A percentile compares a stretch with the other conserved stretches of the same genome.
Conservation (phyloP, 192 early-diverging fungal species). For the Chytriomyces confervae region DNA sequence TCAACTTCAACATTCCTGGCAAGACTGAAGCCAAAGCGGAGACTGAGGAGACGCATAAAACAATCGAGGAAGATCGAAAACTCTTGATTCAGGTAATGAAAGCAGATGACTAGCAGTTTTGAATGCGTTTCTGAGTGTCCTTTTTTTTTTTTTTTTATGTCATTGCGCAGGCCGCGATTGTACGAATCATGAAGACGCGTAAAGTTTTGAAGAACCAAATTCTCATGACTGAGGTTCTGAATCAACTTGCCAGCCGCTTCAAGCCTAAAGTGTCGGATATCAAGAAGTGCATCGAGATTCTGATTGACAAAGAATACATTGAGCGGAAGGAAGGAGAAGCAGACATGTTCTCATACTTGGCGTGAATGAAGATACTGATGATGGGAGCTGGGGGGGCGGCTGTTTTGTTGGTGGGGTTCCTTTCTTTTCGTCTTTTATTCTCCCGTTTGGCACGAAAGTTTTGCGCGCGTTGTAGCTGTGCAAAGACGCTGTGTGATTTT, state of each 20-base stretch:
- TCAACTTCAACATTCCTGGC: slow-evolving; percentile 85
- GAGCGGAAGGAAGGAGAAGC: slow-evolving; percentile 83
- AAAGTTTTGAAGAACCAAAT: slow-evolving; percentile 84
- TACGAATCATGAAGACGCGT: slow-evolving; percentile 99
- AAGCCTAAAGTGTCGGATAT: slow-evolving; percentile 88
- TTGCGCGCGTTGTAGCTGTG: no score
- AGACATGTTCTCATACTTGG: slow-evolving; percentile 77
- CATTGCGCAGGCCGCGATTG: slow-evolving; percentile 83
- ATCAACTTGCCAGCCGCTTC: slow-evolving; percentile 86
- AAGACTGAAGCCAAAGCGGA: slow-evolving; percentile 92
- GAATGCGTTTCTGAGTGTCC: background rate
- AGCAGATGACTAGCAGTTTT: background rate
- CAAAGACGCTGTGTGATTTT: no score
- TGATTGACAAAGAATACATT: slow-evolving; percentile 92
- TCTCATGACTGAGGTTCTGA: slow-evolving; percentile 88
- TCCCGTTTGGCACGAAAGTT: background rate
- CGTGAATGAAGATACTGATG: background rate
- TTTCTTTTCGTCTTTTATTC: background rate
- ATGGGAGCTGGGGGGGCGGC: background rate
- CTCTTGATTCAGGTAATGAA: slow-evolving; percentile 81
- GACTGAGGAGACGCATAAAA: slow-evolving; percentile 88
- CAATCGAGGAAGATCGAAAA: slow-evolving; percentile 90
- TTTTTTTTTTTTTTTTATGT: slow-evolving; percentile 14
- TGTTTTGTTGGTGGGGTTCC: background rate
- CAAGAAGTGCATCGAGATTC: slow-evolving; percentile 94